These are phyloP conservation scores for Sordariomycetes sp. DNA, from an alignment of 2,329 filamentous ascomycete genomes.

Conservation along the genomic window DNA sequence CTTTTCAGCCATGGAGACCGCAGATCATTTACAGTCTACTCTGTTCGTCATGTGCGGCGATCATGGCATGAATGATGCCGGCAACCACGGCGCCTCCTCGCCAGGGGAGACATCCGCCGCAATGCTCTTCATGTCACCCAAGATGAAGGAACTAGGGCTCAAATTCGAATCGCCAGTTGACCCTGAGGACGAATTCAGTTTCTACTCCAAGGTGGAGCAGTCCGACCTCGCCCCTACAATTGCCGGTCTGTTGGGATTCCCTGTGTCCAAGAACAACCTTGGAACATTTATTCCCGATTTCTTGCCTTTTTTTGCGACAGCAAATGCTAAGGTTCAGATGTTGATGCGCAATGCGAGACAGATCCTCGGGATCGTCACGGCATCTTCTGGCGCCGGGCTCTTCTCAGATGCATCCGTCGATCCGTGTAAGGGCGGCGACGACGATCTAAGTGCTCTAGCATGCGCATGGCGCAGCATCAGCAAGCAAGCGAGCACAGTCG, in stretches of 20 bases:
- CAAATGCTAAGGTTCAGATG: constrained; percentile 52
- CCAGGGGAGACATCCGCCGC: constrained; percentile 91
- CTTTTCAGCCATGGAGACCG: constrained; percentile 63
- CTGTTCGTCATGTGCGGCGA: constrained; percentile 84
- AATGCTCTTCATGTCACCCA: constrained; percentile 83
- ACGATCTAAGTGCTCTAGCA: constrained; percentile 47
- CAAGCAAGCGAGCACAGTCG: constrained; percentile 12
- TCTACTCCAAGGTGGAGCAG: constrained; percentile 81
- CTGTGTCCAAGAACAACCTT: constrained; percentile 80
- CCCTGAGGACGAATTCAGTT: constrained; percentile 65
- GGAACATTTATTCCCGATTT: constrained; percentile 79
- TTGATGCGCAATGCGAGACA: constrained; percentile 73
- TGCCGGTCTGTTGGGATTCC: constrained; percentile 77
- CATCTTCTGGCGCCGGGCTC: constrained; percentile 51
- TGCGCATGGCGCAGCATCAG: constrained; percentile 53
- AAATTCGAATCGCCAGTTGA: constrained; percentile 41
- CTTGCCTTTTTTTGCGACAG: constrained; percentile 58
- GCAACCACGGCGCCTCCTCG: constrained; percentile 91
- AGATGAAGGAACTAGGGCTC: constrained; percentile 50
- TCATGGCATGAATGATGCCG: constrained; percentile 99
- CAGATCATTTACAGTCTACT: constrained; percentile 65
- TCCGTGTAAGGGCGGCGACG: constrained; percentile 24
- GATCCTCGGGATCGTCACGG: constrained; percentile 66
- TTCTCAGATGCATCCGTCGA: constrained; percentile 22
- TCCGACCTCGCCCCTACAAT: constrained; percentile 89